Evolutionary conservation across 2,329 filamentous ascomycete species (phyloP).

Genomic region (Tolypocladium pustulatum): DNA sequence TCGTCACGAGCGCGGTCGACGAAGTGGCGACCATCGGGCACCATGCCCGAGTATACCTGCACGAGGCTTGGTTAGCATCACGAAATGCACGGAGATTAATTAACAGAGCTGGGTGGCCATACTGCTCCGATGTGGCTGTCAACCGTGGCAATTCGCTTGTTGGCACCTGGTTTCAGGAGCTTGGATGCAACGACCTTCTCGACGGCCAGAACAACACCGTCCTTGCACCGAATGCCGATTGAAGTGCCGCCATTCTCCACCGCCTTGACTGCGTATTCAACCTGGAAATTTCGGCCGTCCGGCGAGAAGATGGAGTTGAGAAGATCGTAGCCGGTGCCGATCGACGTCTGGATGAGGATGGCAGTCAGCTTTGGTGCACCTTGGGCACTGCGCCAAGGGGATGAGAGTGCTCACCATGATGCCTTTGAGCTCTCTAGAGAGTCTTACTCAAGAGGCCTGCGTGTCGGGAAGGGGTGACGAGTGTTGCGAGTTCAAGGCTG

Average conservation of each 20-base stretch:
- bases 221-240: slow-evolving; percentile 92
- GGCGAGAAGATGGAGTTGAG: slow-evolving; percentile 99
- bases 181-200: slow-evolving; percentile 97
- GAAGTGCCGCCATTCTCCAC: slow-evolving; percentile 97
- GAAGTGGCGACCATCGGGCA: slow-evolving; percentile 93
- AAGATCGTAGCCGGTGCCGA: slow-evolving; percentile 98
- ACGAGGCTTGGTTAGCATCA: neutral
- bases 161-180: slow-evolving; percentile 86
- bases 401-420: slow-evolving; percentile 9
- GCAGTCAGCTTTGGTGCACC: slow-evolving; percentile 3
- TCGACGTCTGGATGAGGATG: slow-evolving; percentile 66
- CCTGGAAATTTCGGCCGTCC: slow-evolving; percentile 97
- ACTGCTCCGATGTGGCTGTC: slow-evolving; percentile 92
- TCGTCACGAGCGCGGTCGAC: slow-evolving; percentile 91
- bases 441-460: neutral
- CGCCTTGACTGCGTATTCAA: slow-evolving; percentile 97
- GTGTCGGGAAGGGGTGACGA: neutral
- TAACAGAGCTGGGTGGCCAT: slow-evolving; percentile 27
- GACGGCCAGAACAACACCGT: slow-evolving; percentile 89
- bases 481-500: neutral
- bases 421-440: slow-evolving; percentile 1
- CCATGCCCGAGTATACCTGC: slow-evolving; percentile 88
- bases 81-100: neutral
- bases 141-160: slow-evolving; percentile 93
- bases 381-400: neutral